Conservation (phyloP, 768 basidiomycete genomes). For the Rhizopogon vinicolor region DNA sequence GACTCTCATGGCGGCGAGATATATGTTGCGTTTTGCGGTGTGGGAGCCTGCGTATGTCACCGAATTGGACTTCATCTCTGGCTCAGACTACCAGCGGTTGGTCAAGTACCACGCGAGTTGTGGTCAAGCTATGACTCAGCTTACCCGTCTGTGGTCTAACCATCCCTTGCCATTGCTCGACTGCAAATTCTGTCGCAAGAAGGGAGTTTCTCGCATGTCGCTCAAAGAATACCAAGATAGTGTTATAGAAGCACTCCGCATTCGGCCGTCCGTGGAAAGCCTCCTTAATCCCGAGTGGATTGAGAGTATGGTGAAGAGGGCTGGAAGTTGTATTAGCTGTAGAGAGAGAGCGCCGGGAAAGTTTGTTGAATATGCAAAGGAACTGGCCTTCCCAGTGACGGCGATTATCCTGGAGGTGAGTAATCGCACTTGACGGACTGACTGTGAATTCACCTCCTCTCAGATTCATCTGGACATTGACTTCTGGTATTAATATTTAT, state of each 20-base stretch:
- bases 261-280: constrained; percentile 28
- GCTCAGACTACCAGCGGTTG: constrained; percentile 30
- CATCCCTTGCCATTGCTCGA: constrained; percentile 27
- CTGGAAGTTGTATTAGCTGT: constrained; percentile 25
- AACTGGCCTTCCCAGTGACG: constrained; percentile 21
- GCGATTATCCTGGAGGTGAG: constrained; percentile 26
- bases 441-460: background rate
- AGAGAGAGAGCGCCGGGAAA: constrained; percentile 25
- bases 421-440: background rate
- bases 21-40: constrained; percentile 31
- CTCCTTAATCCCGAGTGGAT: constrained; percentile 26
- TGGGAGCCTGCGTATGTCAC: constrained; percentile 26
- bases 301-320: constrained; percentile 22
- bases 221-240: constrained; percentile 28
- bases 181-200: constrained; percentile 31
- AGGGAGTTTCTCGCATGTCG: constrained; percentile 26
- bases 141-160: constrained; percentile 24
- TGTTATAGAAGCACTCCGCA: constrained; percentile 26
- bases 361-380: constrained; percentile 25
- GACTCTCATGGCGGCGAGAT: constrained; percentile 31
- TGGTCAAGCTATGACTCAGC: constrained; percentile 30
- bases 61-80: constrained; percentile 35
- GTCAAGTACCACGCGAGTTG: constrained; percentile 31
- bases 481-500: background rate
- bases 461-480: constrained; percentile 1